phyloP scores from a whole-genome alignment of 2,329 filamentous ascomycete species.

The Aspergillus novofumigatus region DNA sequence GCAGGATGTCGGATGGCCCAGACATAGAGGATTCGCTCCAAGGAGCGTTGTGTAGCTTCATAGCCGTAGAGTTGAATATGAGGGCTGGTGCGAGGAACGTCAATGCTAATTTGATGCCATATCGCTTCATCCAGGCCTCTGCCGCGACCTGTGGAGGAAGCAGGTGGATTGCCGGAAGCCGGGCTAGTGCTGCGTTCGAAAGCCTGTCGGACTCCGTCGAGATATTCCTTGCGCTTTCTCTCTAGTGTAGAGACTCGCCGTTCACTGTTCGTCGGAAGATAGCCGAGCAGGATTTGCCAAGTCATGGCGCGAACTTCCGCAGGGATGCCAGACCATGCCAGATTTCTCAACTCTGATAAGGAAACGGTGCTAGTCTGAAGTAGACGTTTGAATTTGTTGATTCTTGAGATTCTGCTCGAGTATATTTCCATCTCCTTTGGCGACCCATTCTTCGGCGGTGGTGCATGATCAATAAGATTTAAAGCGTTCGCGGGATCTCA shows the following conservation, averaged over 20 bases:
- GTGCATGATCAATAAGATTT: constrained; percentile 85
- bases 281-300: constrained; percentile 95
- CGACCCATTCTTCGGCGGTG: constrained; percentile 67
- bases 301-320: constrained; percentile 96
- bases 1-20: constrained; percentile 98
- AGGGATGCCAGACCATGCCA: constrained; percentile 92
- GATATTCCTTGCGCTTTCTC: constrained; percentile 90
- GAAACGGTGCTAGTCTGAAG: constrained; percentile 88
- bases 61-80: constrained; percentile 94
- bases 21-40: constrained; percentile 92
- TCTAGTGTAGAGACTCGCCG: constrained; percentile 84
- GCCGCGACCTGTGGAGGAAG: constrained; percentile 50
- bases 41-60: constrained; percentile 87
- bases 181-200: constrained; percentile 53
- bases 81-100: constrained; percentile 92
- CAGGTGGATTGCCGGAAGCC: constrained; percentile 38
- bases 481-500: constrained; percentile 81
- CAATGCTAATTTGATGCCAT: constrained; percentile 99
- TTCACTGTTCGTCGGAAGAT: constrained; percentile 95
- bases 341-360: constrained; percentile 72
- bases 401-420: constrained; percentile 82
- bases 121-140: constrained; percentile 91
- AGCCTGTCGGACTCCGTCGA: constrained; percentile 76
- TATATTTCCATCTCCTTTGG: constrained; percentile 82
- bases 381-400: constrained; percentile 98